Base-by-base conservation (phyloP, 352 stramenopile species). In the Pythium phragmiticola region DNA sequence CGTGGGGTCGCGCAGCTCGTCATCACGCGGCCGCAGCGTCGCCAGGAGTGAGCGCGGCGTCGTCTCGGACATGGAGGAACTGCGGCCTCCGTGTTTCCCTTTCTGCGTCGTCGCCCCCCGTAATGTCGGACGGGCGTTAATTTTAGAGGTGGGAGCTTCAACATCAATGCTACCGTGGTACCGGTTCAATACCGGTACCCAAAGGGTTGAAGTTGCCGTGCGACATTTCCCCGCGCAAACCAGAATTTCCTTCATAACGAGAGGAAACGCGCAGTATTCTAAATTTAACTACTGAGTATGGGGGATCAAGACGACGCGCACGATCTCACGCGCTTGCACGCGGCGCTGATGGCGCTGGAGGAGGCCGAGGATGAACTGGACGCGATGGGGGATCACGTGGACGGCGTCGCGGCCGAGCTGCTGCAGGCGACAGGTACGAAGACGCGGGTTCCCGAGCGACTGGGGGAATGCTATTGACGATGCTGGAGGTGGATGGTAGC, bases 1-100 rank as follows among this genome's bases (percentile, higher is more conserved):
- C n/a, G 80, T 90, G 43, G 82, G 76, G 57, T 90, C 84, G 26
- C 80, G 76, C 26, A 89, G 68, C 37, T 74, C 70, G 11, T 50
- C 45, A n/a, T 30, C 13, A 26, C n/a, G 45, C 45, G 45, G 4
- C 39, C 13, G 7, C 17, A 50, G 45, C 45, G 45, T 9, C 45
- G 45, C 4, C 39, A 14, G 7, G 2, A 50, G 45, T n/a, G 45
- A 36, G 4, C 33, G n/a, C 70, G 74, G 30, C 71, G 65, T 43
- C 12, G 28, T 17, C 49, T 16, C 33, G 7, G 49, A 43, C 21
- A 50, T 33, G 21, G 45, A 30, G 2, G 6, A 50, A 12, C 4
- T 50, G 21, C 9, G n/a, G 1, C 9, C 4, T 13, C 6, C 2
- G 45, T n/a, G 45, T 50, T 30, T 39, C 34, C 34, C 34, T 13